Percentiles rank a stretch among this genome's conserved stretches.
phyloP scores from a whole-genome alignment of 768 basidiomycete species.

The Suillus americanus region DNA sequence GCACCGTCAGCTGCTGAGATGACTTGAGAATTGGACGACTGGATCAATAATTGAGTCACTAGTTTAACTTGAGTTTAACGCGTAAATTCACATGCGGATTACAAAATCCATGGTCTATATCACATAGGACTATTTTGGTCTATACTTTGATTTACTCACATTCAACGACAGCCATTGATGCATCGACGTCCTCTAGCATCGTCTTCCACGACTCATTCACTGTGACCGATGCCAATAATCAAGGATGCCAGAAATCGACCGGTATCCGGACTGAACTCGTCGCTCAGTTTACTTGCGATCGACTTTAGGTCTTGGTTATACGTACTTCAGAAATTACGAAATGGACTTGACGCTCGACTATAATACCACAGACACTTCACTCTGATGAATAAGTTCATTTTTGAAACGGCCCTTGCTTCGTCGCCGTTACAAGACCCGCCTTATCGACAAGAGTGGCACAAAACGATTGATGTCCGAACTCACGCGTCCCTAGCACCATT shows the following conservation, averaged over 20 bases:
- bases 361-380: slow-evolving; percentile 83
- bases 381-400: slow-evolving; percentile 60
- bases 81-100: slow-evolving; percentile 9
- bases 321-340: slow-evolving; percentile 85
- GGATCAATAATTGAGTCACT: no score
- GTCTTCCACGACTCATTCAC: slow-evolving; percentile 94
- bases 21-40: not conserved
- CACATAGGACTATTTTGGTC: no score
- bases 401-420: slow-evolving; percentile 84
- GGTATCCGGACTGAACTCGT: slow-evolving; percentile 52
- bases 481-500: not conserved
- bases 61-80: no score
- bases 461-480: slow-evolving; percentile 82
- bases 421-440: slow-evolving; percentile 55
- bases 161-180: not conserved
- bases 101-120: not conserved
- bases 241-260: slow-evolving; percentile 93
- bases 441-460: not conserved
- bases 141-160: not conserved
- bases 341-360: slow-evolving; percentile 93
- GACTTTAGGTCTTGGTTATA: slow-evolving; percentile 66
- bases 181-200: slow-evolving; percentile 53
- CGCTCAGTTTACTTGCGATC: slow-evolving; percentile 3
- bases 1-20: slow-evolving; percentile 3
- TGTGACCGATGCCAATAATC: slow-evolving; percentile 67